phyloP scores from a whole-genome alignment of 1,284 basidiomycete species.

The Pascua sp. region DNA sequence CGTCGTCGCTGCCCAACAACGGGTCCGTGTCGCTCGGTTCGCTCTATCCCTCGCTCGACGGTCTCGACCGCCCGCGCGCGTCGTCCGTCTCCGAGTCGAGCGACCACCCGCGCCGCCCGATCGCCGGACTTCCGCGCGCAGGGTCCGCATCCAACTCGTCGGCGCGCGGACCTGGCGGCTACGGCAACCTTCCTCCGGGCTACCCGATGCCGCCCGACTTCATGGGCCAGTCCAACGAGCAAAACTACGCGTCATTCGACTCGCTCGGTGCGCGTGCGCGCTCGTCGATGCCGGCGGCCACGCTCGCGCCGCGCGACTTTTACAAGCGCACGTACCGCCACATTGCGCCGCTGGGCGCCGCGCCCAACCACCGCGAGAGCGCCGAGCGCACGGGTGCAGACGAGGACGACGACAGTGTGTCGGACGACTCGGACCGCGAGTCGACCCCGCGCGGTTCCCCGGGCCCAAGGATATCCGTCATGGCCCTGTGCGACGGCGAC shows the following conservation, averaged over 20 bases:
- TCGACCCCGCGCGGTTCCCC: background rate
- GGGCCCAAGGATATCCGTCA: constrained; percentile 7
- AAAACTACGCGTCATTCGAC: constrained; percentile 33
- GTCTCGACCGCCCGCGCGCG: constrained; percentile 22
- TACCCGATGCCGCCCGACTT: constrained; percentile 17
- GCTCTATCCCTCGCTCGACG: constrained; percentile 40
- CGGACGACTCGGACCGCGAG: constrained; percentile 5
- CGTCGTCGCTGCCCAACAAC: constrained; percentile 4
- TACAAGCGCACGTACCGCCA: constrained; percentile 47
- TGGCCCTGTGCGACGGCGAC: constrained; percentile 14
- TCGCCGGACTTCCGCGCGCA: constrained; percentile 24
- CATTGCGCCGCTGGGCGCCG: constrained; percentile 44
- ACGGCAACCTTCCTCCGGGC: constrained; percentile 11
- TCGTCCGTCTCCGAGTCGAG: constrained; percentile 8
- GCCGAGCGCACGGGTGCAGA: constrained; percentile 27
- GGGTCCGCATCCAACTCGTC: constrained; percentile 19
- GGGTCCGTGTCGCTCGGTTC: constrained; percentile 33
- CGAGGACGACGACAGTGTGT: constrained; percentile 20
- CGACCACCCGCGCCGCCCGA: constrained; percentile 13
- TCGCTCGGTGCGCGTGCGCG: constrained; percentile 34
- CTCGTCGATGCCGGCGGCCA: constrained; percentile 25
- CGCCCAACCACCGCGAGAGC: constrained; percentile 27
- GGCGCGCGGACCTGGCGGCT: constrained; percentile 6
- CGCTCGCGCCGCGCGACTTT: constrained; percentile 37
- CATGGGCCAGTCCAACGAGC: constrained; percentile 3